phyloP scores from a whole-genome alignment of 2,329 filamentous ascomycete genomes.

The Colletotrichum cereale region DNA sequence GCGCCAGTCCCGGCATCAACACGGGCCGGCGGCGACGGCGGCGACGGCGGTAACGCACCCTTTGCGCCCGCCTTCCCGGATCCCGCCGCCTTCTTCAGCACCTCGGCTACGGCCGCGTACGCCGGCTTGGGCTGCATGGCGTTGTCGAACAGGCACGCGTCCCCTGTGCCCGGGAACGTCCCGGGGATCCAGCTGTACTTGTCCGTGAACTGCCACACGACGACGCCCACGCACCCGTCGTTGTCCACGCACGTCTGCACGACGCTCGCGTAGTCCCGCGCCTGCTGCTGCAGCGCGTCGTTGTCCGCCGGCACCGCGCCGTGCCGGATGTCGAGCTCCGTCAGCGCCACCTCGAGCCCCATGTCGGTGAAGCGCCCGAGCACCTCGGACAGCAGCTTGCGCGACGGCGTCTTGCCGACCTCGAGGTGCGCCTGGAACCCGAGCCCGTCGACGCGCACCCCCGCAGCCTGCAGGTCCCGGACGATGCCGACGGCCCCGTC shows the following conservation, averaged over 20 bases:
- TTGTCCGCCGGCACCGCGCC: constrained; percentile 68
- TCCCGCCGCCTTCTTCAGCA: constrained; percentile 47
- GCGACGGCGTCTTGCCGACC: constrained; percentile 57
- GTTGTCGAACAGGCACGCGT: constrained; percentile 53
- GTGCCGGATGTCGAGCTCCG: constrained; percentile 76
- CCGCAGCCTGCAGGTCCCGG: constrained; percentile 71
- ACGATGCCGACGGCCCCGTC: constrained; percentile 69
- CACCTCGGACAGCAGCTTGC: constrained; percentile 61
- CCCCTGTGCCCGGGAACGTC: constrained; percentile 53
- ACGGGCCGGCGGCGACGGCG: neutral
- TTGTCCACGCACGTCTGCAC: constrained; percentile 52
- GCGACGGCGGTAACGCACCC: neutral
- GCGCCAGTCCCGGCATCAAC: neutral
- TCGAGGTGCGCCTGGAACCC: constrained; percentile 68
- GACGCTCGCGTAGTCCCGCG: constrained; percentile 57
- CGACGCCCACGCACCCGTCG: constrained; percentile 55
- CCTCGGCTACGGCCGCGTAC: constrained; percentile 53
- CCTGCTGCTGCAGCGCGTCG: constrained; percentile 64
- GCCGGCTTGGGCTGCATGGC: constrained; percentile 54
- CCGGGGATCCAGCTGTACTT: constrained; percentile 56
- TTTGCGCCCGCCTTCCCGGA: neutral
- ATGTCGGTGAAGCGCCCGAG: constrained; percentile 63
- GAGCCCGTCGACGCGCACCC: constrained; percentile 74
- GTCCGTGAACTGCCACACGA: constrained; percentile 58
- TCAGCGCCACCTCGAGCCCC: constrained; percentile 70